Base-by-base conservation (phyloP, 805 yeast species). In the Candida glaebosa region DNA sequence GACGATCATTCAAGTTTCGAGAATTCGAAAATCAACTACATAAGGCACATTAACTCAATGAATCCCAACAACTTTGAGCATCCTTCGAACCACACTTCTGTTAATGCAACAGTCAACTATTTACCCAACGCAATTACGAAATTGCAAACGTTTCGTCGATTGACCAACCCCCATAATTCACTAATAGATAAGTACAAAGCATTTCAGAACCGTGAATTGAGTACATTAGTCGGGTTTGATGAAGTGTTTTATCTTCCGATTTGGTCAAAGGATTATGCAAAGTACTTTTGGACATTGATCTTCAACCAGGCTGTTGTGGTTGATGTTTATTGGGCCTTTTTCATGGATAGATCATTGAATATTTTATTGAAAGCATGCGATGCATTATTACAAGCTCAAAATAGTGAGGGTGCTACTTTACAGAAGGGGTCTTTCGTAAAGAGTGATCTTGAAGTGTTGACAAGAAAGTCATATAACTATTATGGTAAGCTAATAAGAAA, bases 281-380 rank as follows among this genome's bases (percentile, higher is more conserved):
- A 52, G 24, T 38, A 32, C 17, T 51, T 68, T 34, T 68, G 73
- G 73, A 44, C 49, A n/a, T 41, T 55, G 0, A 42, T 67, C 18
- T 60, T 60, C 42, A 51, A 58, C 35, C 60, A 57, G 35, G 55
- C 64, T 15, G 52, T 54, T 3, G 48, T 53, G 3, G 49, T 63
- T 32, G 54, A 61, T 26, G 51, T 63, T 6, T 66, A 65, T 41
- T 62, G 59, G 45, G 55, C 58, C 2, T 68, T 66, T 43, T 60
- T 68, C 44, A 58, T 68, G 49, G 73, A 68, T 40, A 56, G 65
- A 37, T 56, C 71, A 0, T 50, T 67, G 33, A 67, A 61, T 39
- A 52, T 64, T 9, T 18, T 47, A 4, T 20, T 47, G 15, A 47
- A 45, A 34, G 42, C 40, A 15, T 39, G 48, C 20, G 42, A 41